A percentile compares a stretch with the other conserved stretches of the same genome.
Evolutionary conservation across 768 basidiomycete species (phyloP).

Genomic region (Leccinum arenicola): DNA sequence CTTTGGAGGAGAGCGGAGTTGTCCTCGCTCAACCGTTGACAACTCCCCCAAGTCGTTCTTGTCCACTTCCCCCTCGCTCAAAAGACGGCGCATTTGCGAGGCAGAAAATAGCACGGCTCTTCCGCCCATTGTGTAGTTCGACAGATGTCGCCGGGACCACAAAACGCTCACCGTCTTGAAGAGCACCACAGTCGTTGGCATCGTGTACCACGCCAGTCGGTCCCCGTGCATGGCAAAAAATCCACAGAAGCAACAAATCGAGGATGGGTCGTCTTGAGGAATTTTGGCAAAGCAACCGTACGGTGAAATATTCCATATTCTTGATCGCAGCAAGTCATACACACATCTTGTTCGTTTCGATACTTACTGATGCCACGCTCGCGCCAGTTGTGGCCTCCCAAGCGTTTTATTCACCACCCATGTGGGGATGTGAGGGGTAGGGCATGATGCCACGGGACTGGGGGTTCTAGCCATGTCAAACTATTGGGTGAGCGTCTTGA

Average conservation of each 20-base stretch:
- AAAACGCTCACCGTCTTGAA: slow-evolving; percentile 12
- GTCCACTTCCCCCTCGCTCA: neutral
- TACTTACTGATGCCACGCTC: slow-evolving; percentile 23
- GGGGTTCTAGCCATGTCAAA: slow-evolving; percentile 13
- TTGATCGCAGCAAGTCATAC: slow-evolving; percentile 23
- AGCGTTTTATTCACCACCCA: slow-evolving; percentile 14
- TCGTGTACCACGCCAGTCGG: neutral
- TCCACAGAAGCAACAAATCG: slow-evolving; percentile 3
- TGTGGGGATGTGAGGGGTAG: slow-evolving; percentile 1
- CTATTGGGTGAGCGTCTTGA: slow-evolving; percentile 30
- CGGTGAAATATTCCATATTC: slow-evolving; percentile 28
- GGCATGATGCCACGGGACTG: slow-evolving; percentile 1
- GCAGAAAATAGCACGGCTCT: slow-evolving; percentile 11
- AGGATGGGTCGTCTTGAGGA: slow-evolving; percentile 5
- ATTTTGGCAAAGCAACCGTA: slow-evolving; percentile 10
- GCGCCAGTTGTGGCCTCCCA: slow-evolving; percentile 15
- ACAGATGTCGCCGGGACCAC: neutral
- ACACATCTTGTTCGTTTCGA: slow-evolving; percentile 18
- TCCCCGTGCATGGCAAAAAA: slow-evolving; percentile 3
- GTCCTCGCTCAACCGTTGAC: neutral
- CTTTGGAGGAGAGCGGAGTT: slow-evolving; percentile 18
- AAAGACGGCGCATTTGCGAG: neutral
- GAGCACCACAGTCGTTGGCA: neutral
- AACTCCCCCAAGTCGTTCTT: neutral
- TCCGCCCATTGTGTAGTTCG: neutral